Evolutionary conservation across 495 filamentous ascomycete genomes (phyloP), one percentile per base, ranked within the genome.

Genomic region (Penicillium lividum): DNA sequence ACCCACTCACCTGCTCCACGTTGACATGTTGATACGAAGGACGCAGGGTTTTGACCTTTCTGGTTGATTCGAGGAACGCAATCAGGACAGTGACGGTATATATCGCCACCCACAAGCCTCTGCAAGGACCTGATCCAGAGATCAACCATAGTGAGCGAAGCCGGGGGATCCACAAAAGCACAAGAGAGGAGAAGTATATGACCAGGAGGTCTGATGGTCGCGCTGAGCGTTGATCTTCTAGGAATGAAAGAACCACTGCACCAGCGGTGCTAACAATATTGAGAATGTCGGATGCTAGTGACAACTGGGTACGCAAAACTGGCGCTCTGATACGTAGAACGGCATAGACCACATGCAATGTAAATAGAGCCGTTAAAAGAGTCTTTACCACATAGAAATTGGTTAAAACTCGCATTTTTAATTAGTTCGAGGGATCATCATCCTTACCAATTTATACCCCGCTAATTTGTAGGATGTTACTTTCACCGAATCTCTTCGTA

Each of bases 121-220:
- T 16, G 15, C 43, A 46, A 3, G 16, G 25, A 5, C 5, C 7
- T 27, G 25, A 16, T 5, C 18, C 25, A 4, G 25, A 6, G 7
- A 54, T 54, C 5, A 54, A 25, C 51, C 51, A 54, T 30, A 54
- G 11, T 10, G 51, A 43, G 34, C 51, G 51, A 16, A 54, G 36
- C 13, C 51, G 16, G 5, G 51, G 51, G 2, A 54, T 42, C 6
- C 16, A 27, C 8, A 54, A 11, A 43, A 43, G 3, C 6, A 10
- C 30, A n/a, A 10, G 10, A 0, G n/a, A 8, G 44, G 38, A 54
- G 38, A 54, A 44, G 9, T 54, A 54, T 7, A 54, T 5, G 13
- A 1, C 10, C 2, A 54, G 51, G 4, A 54, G 8, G 25, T 28
- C 3, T 15, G 51, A 54, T 3, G 51, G 38, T n/a, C 7, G 15